phyloP scores from a whole-genome alignment of 306 rosid species.

The Mimosa pudica region DNA sequence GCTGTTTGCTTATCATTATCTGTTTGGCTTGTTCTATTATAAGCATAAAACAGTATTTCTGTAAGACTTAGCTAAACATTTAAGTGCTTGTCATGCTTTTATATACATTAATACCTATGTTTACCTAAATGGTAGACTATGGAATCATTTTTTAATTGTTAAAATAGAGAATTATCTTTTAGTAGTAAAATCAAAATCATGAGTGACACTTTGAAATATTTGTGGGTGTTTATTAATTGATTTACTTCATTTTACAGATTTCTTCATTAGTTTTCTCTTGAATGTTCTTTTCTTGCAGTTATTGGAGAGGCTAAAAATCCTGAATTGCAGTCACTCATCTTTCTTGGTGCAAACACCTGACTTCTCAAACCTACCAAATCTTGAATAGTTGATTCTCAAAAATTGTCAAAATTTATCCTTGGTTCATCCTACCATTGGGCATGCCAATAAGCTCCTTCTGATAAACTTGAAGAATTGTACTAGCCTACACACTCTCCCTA shows the following conservation, averaged over 20 bases:
- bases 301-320: background rate
- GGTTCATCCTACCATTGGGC: conserved; percentile 25
- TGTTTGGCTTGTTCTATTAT: too few species aligned
- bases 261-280: background rate
- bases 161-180: background rate
- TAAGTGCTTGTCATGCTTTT: background rate
- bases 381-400: background rate
- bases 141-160: background rate
- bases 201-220: background rate
- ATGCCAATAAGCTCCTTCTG: conserved; percentile 16
- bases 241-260: background rate
- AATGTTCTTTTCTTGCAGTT: conserved; percentile 29
- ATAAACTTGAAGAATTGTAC: conserved; percentile 41
- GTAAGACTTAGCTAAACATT: background rate
- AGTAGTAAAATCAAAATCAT: background rate
- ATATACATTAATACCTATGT: background rate
- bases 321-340: background rate
- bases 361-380: background rate
- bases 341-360: background rate
- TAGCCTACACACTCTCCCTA: conserved; percentile 34
- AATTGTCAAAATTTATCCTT: background rate
- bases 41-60: too few species aligned
- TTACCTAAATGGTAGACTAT: background rate
- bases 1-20: too few species aligned
- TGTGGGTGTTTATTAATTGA: background rate